Conservation (phyloP, 768 basidiomycete genomes). For the Tulasnella sp. region DNA sequence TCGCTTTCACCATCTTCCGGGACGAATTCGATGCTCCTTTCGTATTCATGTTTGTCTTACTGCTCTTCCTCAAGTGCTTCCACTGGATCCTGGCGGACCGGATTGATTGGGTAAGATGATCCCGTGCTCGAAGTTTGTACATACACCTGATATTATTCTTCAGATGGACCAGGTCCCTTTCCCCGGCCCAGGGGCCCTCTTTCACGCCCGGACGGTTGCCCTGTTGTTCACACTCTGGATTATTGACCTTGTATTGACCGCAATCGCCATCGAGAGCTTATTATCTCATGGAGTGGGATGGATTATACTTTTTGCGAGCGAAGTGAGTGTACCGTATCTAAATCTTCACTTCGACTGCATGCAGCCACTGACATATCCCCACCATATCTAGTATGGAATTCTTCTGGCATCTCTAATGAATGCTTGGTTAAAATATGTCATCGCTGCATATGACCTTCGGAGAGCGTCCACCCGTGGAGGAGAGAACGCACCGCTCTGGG, state of each 20-base stretch:
- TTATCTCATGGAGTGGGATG: constrained; percentile 70
- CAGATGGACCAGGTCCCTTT: constrained; percentile 97
- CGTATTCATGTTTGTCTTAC: constrained; percentile 85
- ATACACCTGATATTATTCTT: background rate
- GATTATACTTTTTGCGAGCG: constrained; percentile 91
- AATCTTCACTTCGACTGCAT: background rate
- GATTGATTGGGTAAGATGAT: constrained; percentile 75
- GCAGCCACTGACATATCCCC: background rate
- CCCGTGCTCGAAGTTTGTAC: background rate
- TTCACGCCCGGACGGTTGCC: constrained; percentile 71
- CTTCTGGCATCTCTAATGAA: constrained; percentile 72
- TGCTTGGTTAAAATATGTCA: constrained; percentile 67
- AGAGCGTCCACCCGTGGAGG: constrained; percentile 68
- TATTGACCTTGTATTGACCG: constrained; percentile 66
- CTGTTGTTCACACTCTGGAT: constrained; percentile 67
- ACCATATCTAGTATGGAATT: constrained; percentile 62
- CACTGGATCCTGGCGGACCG: constrained; percentile 95
- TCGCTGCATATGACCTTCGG: constrained; percentile 72
- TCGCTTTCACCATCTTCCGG: constrained; percentile 95
- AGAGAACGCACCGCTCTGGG: constrained; percentile 85
- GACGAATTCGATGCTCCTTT: constrained; percentile 92
- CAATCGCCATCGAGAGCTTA: constrained; percentile 71
- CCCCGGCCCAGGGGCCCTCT: constrained; percentile 69
- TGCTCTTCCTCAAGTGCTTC: constrained; percentile 93
- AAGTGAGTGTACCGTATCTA: constrained; percentile 55